Base-by-base conservation (phyloP, 2,329 filamentous ascomycete species). In the Ascochyta clinopodiicola region DNA sequence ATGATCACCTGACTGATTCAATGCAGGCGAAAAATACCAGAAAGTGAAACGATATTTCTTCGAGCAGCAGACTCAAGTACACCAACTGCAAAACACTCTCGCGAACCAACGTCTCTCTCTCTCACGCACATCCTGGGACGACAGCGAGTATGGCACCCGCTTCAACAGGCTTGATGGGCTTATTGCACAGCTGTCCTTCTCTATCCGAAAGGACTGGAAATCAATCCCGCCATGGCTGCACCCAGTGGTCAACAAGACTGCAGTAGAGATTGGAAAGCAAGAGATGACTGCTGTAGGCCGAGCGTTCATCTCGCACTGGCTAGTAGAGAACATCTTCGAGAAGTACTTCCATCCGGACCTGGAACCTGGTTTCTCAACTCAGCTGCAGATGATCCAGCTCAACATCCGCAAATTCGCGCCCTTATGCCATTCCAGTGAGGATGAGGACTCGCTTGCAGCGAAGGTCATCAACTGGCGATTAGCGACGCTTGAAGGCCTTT, bases 1-100 rank as follows among this genome's bases (percentile, higher is more conserved):
- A 25, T 3, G 6, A 24, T 3, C n/a, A 4, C 5, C 44, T 13
- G 15, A 29, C 24, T 22, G 6, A 53, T 38, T 32, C 53, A 56
- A 61, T 47, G 29, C 47, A 96, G 93, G 95, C 70, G 87, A 86
- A 64, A 99, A 99, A 79, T 99, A 99, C 75, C 96, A 96, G 75
- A 96, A 97, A 73, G 94, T 99, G 54, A 99, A 99, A 80, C 88
- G 92, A 51, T 90, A 97, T 68, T 99, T 97, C 74, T 98, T 98
- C 75, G 95, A 98, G 62, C 89, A 96, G 67, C 90, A 88, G 63
- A 84, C 87, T 17, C 93, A 97, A 76, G 90, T 98, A 22, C 94
- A 97, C 75, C 90, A 95, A 68, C 83, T 99, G 17, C 95, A 99
- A 75, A 98, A 99, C 75, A 95, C 92, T n/a, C 86, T 99, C 48